Base-by-base conservation (phyloP, 2,329 filamentous ascomycete genomes). In the Calonectria pteridis region DNA sequence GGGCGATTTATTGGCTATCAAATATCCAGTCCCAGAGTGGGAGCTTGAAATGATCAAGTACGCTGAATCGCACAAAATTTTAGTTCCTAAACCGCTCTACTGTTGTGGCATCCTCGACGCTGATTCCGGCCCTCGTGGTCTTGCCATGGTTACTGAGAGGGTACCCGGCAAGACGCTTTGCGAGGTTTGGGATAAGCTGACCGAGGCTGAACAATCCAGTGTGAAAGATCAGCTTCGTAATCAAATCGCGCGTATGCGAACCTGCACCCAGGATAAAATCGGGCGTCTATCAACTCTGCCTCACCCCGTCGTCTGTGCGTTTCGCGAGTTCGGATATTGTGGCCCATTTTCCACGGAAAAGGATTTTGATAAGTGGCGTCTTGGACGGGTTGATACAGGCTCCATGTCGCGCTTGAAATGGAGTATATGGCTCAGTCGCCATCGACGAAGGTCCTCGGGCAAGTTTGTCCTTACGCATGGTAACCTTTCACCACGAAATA, bases 31-130 rank as follows among this genome's bases (percentile, higher is more conserved):
- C 11, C 23, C 20, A 28, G 33, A 62, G 20, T 40, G 55, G 55
- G 55, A 62, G 33, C 55, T 62, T 62, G 55, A 62, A 20, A 62
- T 40, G 55, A 20, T 62, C n/a, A 40, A 62, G 31, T 62, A 62
- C n/a, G 55, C 55, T 28, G 55, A 23, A 18, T 23, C 33, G 6
- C 55, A 40, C 16, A 10, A 40, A n/a, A 40, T 62, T 10, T 6
- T 40, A 7, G 55, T 40, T 18, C 55, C 55, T 2, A 62, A 40
- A 9, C 55, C 55, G 4, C 33, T 2, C 14, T 62, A 62, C 29
- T 40, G 3, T 14, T 62, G 55, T 5, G 5, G 3, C 18, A n/a
- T 33, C 28, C 3, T 55, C 51, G 29, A 59, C 3, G 33, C 35
- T 1, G 33, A 40, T 23, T 2, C n/a, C 33, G 10, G 6, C 2